Evolutionary conservation across 1,284 basidiomycete species (phyloP).

Genomic region (Neotropicomus parvogracilis): DNA sequence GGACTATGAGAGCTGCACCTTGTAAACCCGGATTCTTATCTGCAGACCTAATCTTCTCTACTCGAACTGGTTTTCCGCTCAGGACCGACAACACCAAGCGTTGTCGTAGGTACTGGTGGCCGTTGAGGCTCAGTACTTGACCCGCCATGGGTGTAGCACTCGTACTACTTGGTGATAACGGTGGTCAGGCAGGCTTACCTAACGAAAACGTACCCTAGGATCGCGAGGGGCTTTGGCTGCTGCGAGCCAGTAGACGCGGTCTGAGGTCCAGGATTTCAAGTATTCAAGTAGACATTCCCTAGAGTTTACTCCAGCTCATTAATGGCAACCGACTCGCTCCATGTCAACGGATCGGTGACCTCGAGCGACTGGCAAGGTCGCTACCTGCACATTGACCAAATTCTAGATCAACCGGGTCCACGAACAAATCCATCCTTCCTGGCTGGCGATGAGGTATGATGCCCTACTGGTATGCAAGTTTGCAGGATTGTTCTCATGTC

Average conservation of each 20-base stretch:
- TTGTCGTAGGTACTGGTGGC: constrained; percentile 82
- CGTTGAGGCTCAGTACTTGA: constrained; percentile 58
- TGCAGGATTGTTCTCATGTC: constrained; percentile 1
- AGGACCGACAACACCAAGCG: constrained; percentile 86
- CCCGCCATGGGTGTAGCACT: constrained; percentile 24
- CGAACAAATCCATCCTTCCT: constrained; percentile 73
- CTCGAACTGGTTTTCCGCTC: constrained; percentile 81
- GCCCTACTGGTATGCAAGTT: constrained; percentile 13
- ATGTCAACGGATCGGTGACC: constrained; percentile 30
- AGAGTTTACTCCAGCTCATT: constrained; percentile 10
- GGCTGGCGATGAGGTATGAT: constrained; percentile 66
- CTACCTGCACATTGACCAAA: constrained; percentile 77
- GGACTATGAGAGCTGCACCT: constrained; percentile 42
- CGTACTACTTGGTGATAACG: neutral
- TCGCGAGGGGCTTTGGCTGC: constrained; percentile 4
- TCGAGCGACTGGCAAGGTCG: constrained; percentile 65
- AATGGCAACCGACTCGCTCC: constrained; percentile 33
- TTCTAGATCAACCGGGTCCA: constrained; percentile 78
- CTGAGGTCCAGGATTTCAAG: no score
- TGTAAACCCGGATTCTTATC: constrained; percentile 92
- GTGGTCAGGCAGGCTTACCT: constrained; percentile 27
- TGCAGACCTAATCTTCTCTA: constrained; percentile 87
- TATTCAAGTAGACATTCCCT: constrained; percentile 18
- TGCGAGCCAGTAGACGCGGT: neutral
- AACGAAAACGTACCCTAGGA: constrained; percentile 11